Evolutionary conservation across 495 filamentous ascomycete genomes (phyloP).

Genomic region (Penicillium psychrofluorescens): DNA sequence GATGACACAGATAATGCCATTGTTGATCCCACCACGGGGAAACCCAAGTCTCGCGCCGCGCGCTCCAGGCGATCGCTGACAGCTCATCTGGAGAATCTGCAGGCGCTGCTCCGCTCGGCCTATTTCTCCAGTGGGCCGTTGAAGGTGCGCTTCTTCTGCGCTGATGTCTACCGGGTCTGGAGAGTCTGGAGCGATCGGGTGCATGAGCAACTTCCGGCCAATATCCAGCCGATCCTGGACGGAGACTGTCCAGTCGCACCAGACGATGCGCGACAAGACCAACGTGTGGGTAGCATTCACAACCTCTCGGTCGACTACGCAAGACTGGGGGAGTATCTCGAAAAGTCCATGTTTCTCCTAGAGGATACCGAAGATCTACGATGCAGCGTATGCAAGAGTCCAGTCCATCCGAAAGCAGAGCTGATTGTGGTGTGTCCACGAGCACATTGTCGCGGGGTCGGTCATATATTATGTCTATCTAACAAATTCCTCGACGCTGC

Average conservation of each 20-base stretch:
- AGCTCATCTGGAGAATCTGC: conserved; percentile 64
- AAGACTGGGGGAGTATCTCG: conserved; percentile 57
- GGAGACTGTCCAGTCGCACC: conserved; percentile 13
- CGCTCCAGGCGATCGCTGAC: conserved; percentile 52
- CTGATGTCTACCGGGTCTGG: conserved; percentile 66
- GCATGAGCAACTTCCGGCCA: conserved; percentile 36
- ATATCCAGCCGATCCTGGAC: conserved; percentile 52
- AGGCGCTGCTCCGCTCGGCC: conserved; percentile 66
- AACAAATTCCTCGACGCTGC: conserved; percentile 47
- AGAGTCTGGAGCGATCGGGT: conserved; percentile 46
- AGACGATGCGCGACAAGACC: background rate
- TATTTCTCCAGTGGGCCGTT: conserved; percentile 82
- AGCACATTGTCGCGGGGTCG: conserved; percentile 53
- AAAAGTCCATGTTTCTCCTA: conserved; percentile 61
- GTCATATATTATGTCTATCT: conserved; percentile 75
- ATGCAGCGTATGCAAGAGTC: conserved; percentile 58
- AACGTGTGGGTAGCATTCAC: conserved; percentile 30
- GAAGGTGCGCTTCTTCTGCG: conserved; percentile 67
- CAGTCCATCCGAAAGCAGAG: conserved; percentile 38
- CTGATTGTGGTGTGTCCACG: conserved; percentile 66
- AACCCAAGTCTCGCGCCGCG: conserved; percentile 18
- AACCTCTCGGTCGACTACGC: conserved; percentile 61
- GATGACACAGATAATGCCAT: conserved; percentile 15
- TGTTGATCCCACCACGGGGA: conserved; percentile 9
- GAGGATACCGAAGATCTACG: conserved; percentile 46